These are phyloP conservation scores for Lactarius tabidus DNA, from an alignment of 768 basidiomycete species.

Conservation along the genomic window DNA sequence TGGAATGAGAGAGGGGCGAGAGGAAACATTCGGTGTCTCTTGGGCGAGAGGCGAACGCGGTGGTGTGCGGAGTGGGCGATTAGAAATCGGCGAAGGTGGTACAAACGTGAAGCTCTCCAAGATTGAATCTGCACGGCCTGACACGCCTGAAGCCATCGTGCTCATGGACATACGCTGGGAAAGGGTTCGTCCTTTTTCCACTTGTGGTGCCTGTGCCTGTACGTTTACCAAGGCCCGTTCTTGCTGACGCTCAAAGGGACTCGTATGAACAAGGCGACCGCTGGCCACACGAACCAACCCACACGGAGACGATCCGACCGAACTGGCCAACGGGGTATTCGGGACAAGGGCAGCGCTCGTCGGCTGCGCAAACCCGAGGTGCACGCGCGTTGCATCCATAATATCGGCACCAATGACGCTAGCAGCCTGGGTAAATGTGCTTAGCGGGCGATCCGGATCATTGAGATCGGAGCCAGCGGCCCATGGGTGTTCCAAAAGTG, in stretches of 20 bases:
- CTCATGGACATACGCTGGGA: slow-evolving; percentile 25
- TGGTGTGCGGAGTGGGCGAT: slow-evolving; percentile 68
- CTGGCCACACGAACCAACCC: slow-evolving; percentile 57
- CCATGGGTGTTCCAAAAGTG: slow-evolving; percentile 11
- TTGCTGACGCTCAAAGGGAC: slow-evolving; percentile 61
- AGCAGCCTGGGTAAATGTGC: slow-evolving; percentile 53
- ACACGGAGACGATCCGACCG: slow-evolving; percentile 34
- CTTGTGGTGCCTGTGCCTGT: slow-evolving; percentile 46
- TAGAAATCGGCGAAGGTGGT: slow-evolving; percentile 85
- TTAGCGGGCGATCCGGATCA: slow-evolving; percentile 48
- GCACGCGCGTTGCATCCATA: slow-evolving; percentile 63
- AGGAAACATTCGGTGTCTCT: slow-evolving; percentile 34
- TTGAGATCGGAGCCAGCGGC: slow-evolving; percentile 31
- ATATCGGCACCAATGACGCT: slow-evolving; percentile 46
- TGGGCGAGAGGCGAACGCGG: slow-evolving; percentile 68
- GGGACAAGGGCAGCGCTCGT: slow-evolving; percentile 29
- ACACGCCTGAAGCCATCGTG: slow-evolving; percentile 60
- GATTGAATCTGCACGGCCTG: slow-evolving; percentile 76
- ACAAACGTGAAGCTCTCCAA: slow-evolving; percentile 87
- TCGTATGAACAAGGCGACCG: slow-evolving; percentile 49
- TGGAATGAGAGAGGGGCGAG: slow-evolving; percentile 3
- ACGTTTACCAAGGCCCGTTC: slow-evolving; percentile 56
- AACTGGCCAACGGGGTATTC: slow-evolving; percentile 18
- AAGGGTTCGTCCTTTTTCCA: slow-evolving; percentile 43
- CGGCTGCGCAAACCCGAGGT: slow-evolving; percentile 46